Evolutionary conservation across 2,329 filamentous ascomycete species (phyloP).

Genomic region (Arthrinium puccinioides): DNA sequence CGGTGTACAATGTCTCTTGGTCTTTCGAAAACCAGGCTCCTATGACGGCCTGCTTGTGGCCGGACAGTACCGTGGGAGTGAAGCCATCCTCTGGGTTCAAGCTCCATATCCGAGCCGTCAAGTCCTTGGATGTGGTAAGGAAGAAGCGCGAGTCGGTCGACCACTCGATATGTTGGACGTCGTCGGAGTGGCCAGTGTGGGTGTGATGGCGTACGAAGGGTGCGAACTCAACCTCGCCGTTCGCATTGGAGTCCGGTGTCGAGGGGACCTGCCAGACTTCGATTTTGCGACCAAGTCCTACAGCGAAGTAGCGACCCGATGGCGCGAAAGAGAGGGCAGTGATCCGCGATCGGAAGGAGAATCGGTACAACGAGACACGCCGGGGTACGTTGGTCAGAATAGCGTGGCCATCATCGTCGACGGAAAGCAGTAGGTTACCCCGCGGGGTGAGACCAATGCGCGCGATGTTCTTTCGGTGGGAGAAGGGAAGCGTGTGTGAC

Average conservation of each 20-base stretch:
- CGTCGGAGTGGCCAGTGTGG: conserved; percentile 84
- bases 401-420: conserved; percentile 90
- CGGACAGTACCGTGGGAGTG: conserved; percentile 79
- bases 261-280: conserved; percentile 96
- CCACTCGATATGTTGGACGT: conserved; percentile 83
- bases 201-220: conserved; percentile 86
- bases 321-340: conserved; percentile 86
- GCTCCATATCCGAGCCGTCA: conserved; percentile 94
- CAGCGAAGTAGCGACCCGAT: conserved; percentile 84
- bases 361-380: conserved; percentile 83
- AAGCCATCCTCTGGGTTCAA: conserved; percentile 81
- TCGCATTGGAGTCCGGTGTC: conserved; percentile 70
- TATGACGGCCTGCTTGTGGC: conserved; percentile 82
- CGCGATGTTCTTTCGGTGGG: conserved; percentile 89
- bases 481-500: conserved; percentile 79
- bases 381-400: conserved; percentile 88
- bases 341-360: conserved; percentile 82
- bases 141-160: conserved; percentile 95
- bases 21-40: conserved; percentile 96
- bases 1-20: conserved; percentile 92
- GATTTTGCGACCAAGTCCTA: conserved; percentile 76
- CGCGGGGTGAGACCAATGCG: conserved; percentile 81
- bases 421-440: conserved; percentile 84
- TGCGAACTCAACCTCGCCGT: conserved; percentile 86
- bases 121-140: conserved; percentile 81